Percentiles rank a stretch among this genome's conserved stretches.
phyloP scores from a whole-genome alignment of 306 rosid genomes.

The Echinosophora koreensis region DNA sequence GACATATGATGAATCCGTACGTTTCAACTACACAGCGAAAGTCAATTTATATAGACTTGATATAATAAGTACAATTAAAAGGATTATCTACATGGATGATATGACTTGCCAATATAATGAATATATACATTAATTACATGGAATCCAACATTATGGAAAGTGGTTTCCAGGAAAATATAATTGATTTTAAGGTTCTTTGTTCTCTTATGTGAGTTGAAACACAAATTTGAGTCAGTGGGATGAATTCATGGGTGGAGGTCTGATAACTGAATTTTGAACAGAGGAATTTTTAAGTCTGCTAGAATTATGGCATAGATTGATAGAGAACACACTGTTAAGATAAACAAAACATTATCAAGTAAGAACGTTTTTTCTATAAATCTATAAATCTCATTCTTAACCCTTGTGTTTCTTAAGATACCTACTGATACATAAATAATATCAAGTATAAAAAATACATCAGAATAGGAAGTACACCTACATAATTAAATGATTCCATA shows the following conservation, averaged over 20 bases:
- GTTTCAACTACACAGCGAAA: no score
- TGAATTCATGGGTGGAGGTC: background rate
- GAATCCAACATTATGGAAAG: background rate
- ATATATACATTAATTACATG: no score
- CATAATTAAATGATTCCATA: background rate
- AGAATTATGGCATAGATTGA: slow-evolving; percentile 10
- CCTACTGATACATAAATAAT: slow-evolving; percentile 2
- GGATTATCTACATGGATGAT: no score
- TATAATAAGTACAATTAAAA: no score
- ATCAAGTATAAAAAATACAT: slow-evolving; percentile 7
- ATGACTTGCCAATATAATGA: no score
- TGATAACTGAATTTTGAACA: slow-evolving; percentile 19
- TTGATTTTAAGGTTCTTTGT: background rate
- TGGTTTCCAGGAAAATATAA: background rate
- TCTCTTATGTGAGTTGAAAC: slow-evolving; percentile 4
- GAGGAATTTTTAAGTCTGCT: background rate
- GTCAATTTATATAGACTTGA: no score
- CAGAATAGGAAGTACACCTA: slow-evolving; percentile 20
- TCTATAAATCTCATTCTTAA: background rate
- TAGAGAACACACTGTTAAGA: background rate
- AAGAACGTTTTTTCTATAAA: slow-evolving; percentile 8
- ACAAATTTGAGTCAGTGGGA: background rate
- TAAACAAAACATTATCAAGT: background rate
- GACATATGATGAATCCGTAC: no score
- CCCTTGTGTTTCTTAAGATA: background rate